Evolutionary conservation across 1,284 basidiomycete genomes (phyloP).

Genomic region (Trichosporon coremiiforme): DNA sequence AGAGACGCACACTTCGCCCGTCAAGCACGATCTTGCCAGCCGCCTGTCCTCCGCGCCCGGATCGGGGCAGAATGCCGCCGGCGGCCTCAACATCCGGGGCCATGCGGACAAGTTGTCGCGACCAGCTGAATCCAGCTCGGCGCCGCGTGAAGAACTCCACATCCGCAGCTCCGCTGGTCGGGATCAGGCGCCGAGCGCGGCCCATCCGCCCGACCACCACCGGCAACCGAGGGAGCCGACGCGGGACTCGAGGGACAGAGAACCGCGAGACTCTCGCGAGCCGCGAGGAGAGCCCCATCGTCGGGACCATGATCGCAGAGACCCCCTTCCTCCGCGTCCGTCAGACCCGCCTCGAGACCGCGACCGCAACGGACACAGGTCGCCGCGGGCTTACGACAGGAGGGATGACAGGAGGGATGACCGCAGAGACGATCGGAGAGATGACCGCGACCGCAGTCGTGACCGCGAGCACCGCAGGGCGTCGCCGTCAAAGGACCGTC

Average conservation of each 20-base stretch:
- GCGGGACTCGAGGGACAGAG: background rate
- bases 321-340: background rate
- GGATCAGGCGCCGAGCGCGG: background rate
- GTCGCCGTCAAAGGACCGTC: background rate
- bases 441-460: conserved; percentile 14
- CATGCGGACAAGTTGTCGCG: background rate
- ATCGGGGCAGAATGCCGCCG: background rate
- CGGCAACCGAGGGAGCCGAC: background rate
- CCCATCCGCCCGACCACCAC: background rate
- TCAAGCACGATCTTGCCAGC: conserved; percentile 7
- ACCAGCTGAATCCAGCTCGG: conserved; percentile 7
- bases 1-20: background rate
- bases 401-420: conserved; percentile 20
- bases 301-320: conserved; percentile 6
- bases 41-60: conserved; percentile 5
- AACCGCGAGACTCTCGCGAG: background rate
- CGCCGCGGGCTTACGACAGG: conserved; percentile 4
- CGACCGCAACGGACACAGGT: background rate
- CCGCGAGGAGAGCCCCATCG: background rate
- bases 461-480: background rate
- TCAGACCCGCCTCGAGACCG: background rate
- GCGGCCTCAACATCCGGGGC: conserved; percentile 9
- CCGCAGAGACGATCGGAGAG: conserved; percentile 3
- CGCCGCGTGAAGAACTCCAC: conserved; percentile 9
- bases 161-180: background rate